Evolutionary conservation across 345 rosid genomes (phyloP), one percentile per base, ranked within the genome.

Genomic region (Geranium rotundifolium): DNA sequence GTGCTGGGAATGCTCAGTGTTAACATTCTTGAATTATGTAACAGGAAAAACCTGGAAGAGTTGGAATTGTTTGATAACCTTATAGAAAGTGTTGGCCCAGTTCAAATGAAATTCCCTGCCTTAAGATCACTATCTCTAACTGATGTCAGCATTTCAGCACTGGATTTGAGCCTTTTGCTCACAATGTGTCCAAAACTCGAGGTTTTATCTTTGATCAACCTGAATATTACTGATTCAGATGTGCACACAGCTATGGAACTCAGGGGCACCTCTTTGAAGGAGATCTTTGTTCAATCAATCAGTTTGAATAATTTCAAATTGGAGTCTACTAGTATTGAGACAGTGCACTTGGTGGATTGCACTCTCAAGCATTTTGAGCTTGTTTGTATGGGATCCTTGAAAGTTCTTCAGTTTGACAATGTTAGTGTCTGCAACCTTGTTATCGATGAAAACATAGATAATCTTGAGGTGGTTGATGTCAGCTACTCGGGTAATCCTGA

Each of bases 271-370:
- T 81, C 87, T 10, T 8, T 91, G 59, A 89, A 84, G 82, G 75
- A 71, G 67, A 65, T 87, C 62, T 85, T 79, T 50, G 80, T 89
- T 55, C 88, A 79, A 72, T 82, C 84, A 20, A 77, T 82, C 55
- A 87, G 79, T 64, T 73, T 85, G 81, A 88, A 87, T 73, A 89
- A 85, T 68, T 84, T 91, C 62, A 76, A 87, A 54, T 19, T 91
- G 79, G 93, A 91, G 68, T 91, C 99, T 19, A 91, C 89, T 67
- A 70, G 72, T 68, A 82, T 93, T 1, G 88, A 93, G 84, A 71
- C 54, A 57, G 80, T 89, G 82, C 86, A 89, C 60, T 77, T 90
- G 73, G 86, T 82, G 74, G 89, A 83, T 67, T 85, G 89, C 58
- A 82, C 78, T 39, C 81, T 89, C 29, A 89, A 85, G 69, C 62